Evolutionary conservation across 164 flowering plant species (phyloP), one percentile per base, ranked within the genome.

Genomic region (Kalanchoe fedtschenkoi): DNA sequence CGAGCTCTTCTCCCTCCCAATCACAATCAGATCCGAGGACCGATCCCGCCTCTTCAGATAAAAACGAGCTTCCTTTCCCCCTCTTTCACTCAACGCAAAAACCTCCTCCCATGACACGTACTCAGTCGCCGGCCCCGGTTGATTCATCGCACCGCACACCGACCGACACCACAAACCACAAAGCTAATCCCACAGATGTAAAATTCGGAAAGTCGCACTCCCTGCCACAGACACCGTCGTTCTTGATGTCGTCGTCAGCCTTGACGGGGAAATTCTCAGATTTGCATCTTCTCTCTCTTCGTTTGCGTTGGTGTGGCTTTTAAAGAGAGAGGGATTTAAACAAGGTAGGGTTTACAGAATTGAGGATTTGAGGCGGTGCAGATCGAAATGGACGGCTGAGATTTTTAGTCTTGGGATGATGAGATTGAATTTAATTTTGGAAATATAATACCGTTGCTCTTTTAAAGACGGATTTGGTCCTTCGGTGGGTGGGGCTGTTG

Each of bases 81-180:
- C 93, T 62, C 71, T 82, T 13, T 79, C 87, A 61, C 69, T 73
- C 58, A 78, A 77, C 19, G 79, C 80, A 5, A 61, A 43, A 60
- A 82, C 80, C 81, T 88, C 97, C 19, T 82, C 85, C 91, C 93
- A 91, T 6, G 72, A 61, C 29, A 70, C 79, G 66, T 68, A 91
- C 64, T 44, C 66, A 34, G 35, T 29, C 66, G 65, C 42, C 46
- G 41, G 38, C 44, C 14, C 33, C 64, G 54, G 11, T 13, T 51
- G 56, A 51, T 24, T 28, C 56, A 51, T 51, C 32, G 32, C 29
- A 21, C 47, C 19, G n/a, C 19, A 16, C 5, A n/a, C n/a, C n/a
- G n/a, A n/a, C n/a, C n/a, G n/a, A n/a, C n/a, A n/a, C n/a, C n/a
- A n/a, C n/a, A n/a, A n/a, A n/a, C n/a, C n/a, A n/a, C n/a, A n/a